Evolutionary conservation across 306 rosid species (phyloP).

Genomic region (Vigna angularis): DNA sequence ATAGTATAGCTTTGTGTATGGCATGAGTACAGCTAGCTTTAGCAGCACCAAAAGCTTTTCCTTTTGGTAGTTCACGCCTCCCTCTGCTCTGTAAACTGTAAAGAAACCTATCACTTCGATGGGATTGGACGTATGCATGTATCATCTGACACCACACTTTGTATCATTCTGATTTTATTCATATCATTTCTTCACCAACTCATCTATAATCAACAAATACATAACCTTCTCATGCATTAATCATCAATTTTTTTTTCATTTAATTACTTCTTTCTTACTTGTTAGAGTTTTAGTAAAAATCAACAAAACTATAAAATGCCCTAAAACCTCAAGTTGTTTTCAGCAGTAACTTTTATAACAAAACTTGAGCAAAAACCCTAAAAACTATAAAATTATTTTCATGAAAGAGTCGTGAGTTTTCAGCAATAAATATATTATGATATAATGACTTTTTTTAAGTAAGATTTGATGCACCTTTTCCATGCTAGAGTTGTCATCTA

Average conservation of each 20-base stretch:
- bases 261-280: too few relatives aligned
- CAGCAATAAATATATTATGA: background rate
- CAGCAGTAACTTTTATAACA: too few relatives aligned
- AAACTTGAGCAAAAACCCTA: too few relatives aligned
- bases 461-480: conserved; percentile 32
- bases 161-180: conserved; percentile 36
- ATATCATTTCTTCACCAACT: conserved; percentile 9
- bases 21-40: conserved; percentile 7
- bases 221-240: background rate
- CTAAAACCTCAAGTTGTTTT: too few relatives aligned
- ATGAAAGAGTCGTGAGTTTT: background rate
- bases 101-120: conserved; percentile 55
- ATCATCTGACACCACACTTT: conserved; percentile 57
- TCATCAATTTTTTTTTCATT: too few relatives aligned
- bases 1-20: background rate
- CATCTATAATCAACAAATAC: background rate
- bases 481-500: conserved; percentile 37
- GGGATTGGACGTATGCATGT: conserved; percentile 83
- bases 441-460: background rate
- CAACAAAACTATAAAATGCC: too few relatives aligned
- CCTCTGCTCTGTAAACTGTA: conserved; percentile 41
- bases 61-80: conserved; percentile 66
- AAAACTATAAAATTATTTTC: too few relatives aligned
- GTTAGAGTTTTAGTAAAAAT: too few relatives aligned
- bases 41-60: conserved; percentile 47